Evolutionary conservation across 768 basidiomycete species (phyloP).

Genomic region (Pilatotrama ljubarskyi): DNA sequence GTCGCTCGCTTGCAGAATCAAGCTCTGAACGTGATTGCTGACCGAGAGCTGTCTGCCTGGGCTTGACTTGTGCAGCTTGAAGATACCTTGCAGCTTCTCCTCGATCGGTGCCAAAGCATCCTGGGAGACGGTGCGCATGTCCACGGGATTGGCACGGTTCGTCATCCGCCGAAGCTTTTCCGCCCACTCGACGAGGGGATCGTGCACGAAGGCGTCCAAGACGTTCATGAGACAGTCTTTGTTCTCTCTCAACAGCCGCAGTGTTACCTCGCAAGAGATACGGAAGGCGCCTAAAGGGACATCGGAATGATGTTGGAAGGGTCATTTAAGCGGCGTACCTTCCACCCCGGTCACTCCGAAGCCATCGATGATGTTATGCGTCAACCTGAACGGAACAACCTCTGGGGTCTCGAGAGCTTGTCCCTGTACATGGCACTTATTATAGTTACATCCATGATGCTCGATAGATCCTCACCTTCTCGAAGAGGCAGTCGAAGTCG

Average conservation of each 20-base stretch:
- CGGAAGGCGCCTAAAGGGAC: constrained; percentile 73
- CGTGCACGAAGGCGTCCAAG: constrained; percentile 94
- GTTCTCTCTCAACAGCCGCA: constrained; percentile 85
- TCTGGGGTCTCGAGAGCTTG: constrained; percentile 87
- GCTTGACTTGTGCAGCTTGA: constrained; percentile 50
- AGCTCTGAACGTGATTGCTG: constrained; percentile 84
- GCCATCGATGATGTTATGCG: constrained; percentile 90
- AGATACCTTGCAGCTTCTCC: constrained; percentile 77
- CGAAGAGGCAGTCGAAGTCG: constrained; percentile 97
- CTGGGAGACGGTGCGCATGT: constrained; percentile 69
- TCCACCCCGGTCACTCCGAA: constrained; percentile 93
- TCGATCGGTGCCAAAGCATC: constrained; percentile 79
- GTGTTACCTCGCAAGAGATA: constrained; percentile 85
- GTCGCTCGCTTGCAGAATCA: constrained; percentile 89
- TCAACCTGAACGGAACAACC: constrained; percentile 90
- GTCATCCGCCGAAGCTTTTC: constrained; percentile 65
- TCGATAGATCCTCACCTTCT: constrained; percentile 59
- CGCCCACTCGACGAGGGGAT: constrained; percentile 96
- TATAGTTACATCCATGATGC: not conserved
- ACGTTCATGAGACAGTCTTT: constrained; percentile 94
- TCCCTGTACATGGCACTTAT: constrained; percentile 46
- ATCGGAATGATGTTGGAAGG: not conserved
- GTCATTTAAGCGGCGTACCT: constrained; percentile 44
- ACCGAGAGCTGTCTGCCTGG: constrained; percentile 58
- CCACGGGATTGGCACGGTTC: not conserved